A percentile compares a stretch with the other conserved stretches of the same genome.
phyloP scores from a whole-genome alignment of 2,329 filamentous ascomycete genomes.

The Elsinoe australis region DNA sequence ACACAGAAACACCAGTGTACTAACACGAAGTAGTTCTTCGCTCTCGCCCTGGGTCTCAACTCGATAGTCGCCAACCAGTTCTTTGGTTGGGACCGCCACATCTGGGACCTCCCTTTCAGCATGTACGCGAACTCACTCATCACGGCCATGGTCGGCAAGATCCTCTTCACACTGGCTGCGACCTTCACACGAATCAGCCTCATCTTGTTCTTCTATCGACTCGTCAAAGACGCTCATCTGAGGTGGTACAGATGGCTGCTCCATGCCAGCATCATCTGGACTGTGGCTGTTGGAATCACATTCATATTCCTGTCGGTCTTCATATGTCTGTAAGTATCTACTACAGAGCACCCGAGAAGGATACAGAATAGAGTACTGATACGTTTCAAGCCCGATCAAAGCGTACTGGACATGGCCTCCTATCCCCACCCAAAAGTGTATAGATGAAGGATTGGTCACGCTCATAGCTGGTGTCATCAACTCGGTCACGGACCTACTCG shows the following conservation, averaged over 20 bases:
- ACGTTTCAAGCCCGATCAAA: conserved; percentile 30
- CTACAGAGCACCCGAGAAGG: no score
- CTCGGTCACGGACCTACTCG: conserved; percentile 36
- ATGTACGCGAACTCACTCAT: conserved; percentile 28
- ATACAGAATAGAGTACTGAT: no score
- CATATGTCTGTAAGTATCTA: conserved; percentile 31
- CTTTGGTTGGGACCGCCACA: conserved; percentile 39
- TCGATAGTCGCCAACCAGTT: conserved; percentile 37
- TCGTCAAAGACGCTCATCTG: conserved; percentile 36
- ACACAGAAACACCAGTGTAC: not conserved
- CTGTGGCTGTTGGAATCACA: conserved; percentile 32
- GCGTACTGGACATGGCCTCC: conserved; percentile 37
- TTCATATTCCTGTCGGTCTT: conserved; percentile 35
- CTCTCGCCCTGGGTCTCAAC: conserved; percentile 32
- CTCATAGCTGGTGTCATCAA: conserved; percentile 38
- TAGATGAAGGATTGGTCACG: conserved; percentile 36
- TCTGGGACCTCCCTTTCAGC: conserved; percentile 35
- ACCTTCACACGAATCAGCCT: conserved; percentile 40
- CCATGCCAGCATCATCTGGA: conserved; percentile 34
- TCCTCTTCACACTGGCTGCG: conserved; percentile 36
- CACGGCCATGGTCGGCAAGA: conserved; percentile 37
- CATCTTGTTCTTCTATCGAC: conserved; percentile 41
- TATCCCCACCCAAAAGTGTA: conserved; percentile 29
- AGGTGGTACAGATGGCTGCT: conserved; percentile 35
- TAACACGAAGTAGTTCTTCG: conserved; percentile 27